Evolutionary conservation across 2,329 filamentous ascomycete genomes (phyloP), one percentile per base, ranked within the genome.

Genomic region (Fusarium sp.): DNA sequence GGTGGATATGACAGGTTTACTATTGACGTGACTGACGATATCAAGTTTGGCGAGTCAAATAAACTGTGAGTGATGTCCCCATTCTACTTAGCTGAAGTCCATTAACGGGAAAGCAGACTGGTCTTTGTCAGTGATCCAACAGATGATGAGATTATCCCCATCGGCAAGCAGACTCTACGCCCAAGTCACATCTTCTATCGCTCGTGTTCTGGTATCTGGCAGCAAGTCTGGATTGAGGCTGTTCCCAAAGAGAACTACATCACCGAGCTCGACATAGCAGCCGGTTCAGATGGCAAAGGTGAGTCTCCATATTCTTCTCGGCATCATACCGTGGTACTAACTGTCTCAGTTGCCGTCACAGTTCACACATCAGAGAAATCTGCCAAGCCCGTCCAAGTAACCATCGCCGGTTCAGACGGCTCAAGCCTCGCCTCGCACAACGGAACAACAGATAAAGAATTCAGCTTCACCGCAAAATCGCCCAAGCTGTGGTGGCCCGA

Each of bases 201-300:
- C 0, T 88, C 91, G 0, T 93, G 90, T 76, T 90, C 89, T 34
- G 91, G 91, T 8, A 92, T 93, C 68, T 93, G 91, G 91, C 91
- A 92, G 75, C 86, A 85, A 20, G 91, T 93, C 0, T 93, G 91
- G 91, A 80, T 93, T 3, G 88, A 91, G 75, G 83, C 86, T n/a
- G 89, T 86, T 0, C 88, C 90, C 0, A 67, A 79, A 0, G 84
- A 27, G 3, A 18, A 86, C 52, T 81, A 89, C 70, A 86, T 92
- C 58, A 86, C 85, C 0, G 82, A 86, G 43, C 79, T 92, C 4
- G 87, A 92, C 66, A 74, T 92, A 18, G 78, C 83, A 27, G 90
- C 89, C 1, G 84, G 87, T 83, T 42, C 63, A 29, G 55, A 71
- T 2, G 68, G 68, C 8, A 30, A 61, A 55, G 68, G 68, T 49